Evolutionary conservation across 2,329 filamentous ascomycete species (phyloP).

Genomic region (Bipolaris cookei): DNA sequence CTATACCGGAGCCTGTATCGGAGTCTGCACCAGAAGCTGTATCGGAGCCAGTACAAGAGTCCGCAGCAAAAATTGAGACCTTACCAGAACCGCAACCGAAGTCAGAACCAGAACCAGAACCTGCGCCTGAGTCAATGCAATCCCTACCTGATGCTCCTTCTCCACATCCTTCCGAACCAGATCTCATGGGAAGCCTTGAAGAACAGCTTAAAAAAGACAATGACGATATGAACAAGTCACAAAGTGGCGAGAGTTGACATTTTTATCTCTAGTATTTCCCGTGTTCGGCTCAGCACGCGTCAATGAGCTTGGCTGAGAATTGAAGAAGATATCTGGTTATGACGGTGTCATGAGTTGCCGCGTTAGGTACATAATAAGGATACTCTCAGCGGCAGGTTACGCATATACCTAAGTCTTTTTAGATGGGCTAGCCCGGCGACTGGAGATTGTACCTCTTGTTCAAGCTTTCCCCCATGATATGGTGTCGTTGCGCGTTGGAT

Average conservation of each 20-base stretch:
- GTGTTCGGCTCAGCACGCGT: not conserved
- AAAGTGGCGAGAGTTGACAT: conserved; percentile 3
- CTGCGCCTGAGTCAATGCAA: conserved; percentile 7
- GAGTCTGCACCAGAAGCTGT: conserved; percentile 1
- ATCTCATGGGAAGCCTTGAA: conserved; percentile 58
- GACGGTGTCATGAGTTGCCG: not conserved
- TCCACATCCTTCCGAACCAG: conserved; percentile 45
- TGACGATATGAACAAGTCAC: conserved; percentile 26
- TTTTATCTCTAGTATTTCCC: not conserved
- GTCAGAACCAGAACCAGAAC: not conserved
- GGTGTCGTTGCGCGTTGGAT: not conserved
- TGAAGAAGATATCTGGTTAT: not conserved
- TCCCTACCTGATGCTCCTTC: conserved; percentile 18
- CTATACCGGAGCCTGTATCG: not conserved
- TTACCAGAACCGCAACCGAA: not conserved
- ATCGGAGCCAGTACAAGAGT: conserved; percentile 2
- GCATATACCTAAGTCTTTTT: not conserved
- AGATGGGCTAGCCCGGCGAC: too few relatives aligned
- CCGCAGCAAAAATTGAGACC: not conserved
- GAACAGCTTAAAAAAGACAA: conserved; percentile 50
- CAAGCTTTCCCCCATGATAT: not conserved
- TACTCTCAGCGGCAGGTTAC: not conserved
- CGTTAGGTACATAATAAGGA: not conserved
- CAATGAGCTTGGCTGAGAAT: not conserved
- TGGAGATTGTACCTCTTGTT: not conserved